Evolutionary conservation across 2,329 filamentous ascomycete species (phyloP).

Genomic region (Aspergillus sojae): DNA sequence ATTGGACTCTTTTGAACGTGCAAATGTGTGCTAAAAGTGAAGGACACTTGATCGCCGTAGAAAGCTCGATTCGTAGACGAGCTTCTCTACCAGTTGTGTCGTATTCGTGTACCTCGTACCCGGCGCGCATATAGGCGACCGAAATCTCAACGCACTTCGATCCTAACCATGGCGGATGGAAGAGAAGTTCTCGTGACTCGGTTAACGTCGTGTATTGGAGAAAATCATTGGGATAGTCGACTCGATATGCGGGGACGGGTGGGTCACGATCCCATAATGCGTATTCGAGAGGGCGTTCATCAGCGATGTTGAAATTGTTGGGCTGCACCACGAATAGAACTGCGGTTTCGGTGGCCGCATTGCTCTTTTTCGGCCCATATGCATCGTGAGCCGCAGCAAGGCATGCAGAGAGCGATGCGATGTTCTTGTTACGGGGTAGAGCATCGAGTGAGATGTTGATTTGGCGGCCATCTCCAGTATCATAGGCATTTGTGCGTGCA

Average conservation of each 20-base stretch:
- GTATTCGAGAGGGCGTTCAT: slow-evolving; percentile 52
- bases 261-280: slow-evolving; percentile 37
- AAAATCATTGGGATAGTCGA: slow-evolving; percentile 38
- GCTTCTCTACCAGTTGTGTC: slow-evolving; percentile 29
- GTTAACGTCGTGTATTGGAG: slow-evolving; percentile 33
- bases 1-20: slow-evolving; percentile 50
- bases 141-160: slow-evolving; percentile 40
- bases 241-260: slow-evolving; percentile 40
- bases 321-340: slow-evolving; percentile 50
- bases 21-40: slow-evolving; percentile 45
- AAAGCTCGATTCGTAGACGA: slow-evolving; percentile 41
- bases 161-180: slow-evolving; percentile 29
- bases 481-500: slow-evolving; percentile 27
- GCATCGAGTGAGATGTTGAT: slow-evolving; percentile 11
- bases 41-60: slow-evolving; percentile 49
- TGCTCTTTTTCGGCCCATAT: slow-evolving; percentile 30
- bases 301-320: slow-evolving; percentile 49
- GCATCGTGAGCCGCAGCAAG: slow-evolving; percentile 37
- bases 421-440: slow-evolving; percentile 38
- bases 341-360: slow-evolving; percentile 26
- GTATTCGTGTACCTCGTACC: slow-evolving; percentile 47
- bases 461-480: not conserved
- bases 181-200: slow-evolving; percentile 38
- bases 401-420: slow-evolving; percentile 32
- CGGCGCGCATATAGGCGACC: slow-evolving; percentile 48